A percentile compares a stretch with the other conserved stretches of the same genome.
phyloP scores from a whole-genome alignment of 1,139 yeast species.

The Yamadazyma jaroonii region DNA sequence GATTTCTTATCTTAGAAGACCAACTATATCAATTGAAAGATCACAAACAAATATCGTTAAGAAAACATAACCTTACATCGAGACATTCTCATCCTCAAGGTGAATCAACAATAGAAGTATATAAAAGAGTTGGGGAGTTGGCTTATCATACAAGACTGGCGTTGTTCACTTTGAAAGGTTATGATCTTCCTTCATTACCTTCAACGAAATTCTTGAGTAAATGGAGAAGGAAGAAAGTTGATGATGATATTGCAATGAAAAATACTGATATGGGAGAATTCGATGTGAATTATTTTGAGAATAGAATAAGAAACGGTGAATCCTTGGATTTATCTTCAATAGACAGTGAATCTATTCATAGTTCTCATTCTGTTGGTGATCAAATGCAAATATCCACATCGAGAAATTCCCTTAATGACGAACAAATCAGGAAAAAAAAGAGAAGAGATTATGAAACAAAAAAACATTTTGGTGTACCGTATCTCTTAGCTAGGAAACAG shows the following conservation, averaged over 20 bases:
- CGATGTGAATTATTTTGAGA: constrained; percentile 38
- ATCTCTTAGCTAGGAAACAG: constrained; percentile 68
- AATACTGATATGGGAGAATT: constrained; percentile 12
- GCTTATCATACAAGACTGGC: constrained; percentile 34
- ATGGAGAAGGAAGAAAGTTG: constrained; percentile 10
- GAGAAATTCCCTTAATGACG: constrained; percentile 10
- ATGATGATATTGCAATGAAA: constrained; percentile 19
- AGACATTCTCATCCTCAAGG: constrained; percentile 8
- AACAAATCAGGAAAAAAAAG: constrained; percentile 19
- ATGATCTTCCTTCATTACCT: constrained; percentile 61
- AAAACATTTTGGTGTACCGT: constrained; percentile 51
- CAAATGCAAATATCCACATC: background rate
- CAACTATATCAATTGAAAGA: constrained; percentile 64
- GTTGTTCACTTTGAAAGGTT: constrained; percentile 34
- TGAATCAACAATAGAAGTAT: constrained; percentile 12
- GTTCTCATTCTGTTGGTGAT: background rate
- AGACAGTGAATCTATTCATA: constrained; percentile 11
- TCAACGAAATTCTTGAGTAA: constrained; percentile 42
- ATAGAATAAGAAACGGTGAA: constrained; percentile 39
- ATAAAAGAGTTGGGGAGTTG: constrained; percentile 25
- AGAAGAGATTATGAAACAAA: constrained; percentile 33
- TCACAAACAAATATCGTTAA: constrained; percentile 34
- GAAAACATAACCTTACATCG: constrained; percentile 10
- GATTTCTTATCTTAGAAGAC: constrained; percentile 62
- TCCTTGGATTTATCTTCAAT: constrained; percentile 15